A percentile compares a stretch with the other conserved stretches of the same genome.
These are phyloP conservation scores for Marasmius tenuissimus DNA, from an alignment of 1,284 basidiomycete genomes.

Conservation along the genomic window DNA sequence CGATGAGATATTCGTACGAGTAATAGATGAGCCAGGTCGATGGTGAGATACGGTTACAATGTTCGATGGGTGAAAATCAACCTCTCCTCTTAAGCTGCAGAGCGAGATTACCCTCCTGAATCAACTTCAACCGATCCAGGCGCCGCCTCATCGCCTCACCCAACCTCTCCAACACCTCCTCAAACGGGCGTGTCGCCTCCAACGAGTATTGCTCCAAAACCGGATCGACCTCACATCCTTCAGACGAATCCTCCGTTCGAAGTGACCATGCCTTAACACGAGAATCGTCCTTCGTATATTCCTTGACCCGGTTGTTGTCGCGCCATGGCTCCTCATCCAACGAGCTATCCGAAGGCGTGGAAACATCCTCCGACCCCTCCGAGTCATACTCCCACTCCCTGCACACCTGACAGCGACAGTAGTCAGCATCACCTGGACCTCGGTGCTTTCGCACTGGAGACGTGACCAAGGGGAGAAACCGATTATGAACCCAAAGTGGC, in stretches of 20 bases:
- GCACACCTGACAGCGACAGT: neutral
- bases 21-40: too few relatives aligned
- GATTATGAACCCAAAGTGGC: neutral
- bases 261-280: neutral
- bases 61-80: too few relatives aligned
- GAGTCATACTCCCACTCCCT: too few relatives aligned
- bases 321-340: neutral
- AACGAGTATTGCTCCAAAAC: neutral
- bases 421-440: neutral
- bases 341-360: too few relatives aligned
- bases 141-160: too few relatives aligned
- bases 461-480: neutral
- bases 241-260: neutral
- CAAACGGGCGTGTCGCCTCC: neutral
- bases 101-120: too few relatives aligned
- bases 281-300: neutral
- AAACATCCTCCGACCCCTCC: neutral
- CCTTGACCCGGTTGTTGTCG: neutral
- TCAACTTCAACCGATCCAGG: too few relatives aligned
- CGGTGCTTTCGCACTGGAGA: neutral
- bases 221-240: neutral
- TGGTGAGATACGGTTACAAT: too few relatives aligned
- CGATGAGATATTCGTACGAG: too few relatives aligned
- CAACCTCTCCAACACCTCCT: neutral
- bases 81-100: too few relatives aligned